These are phyloP conservation scores for Lolium rigidum DNA, from an alignment of 176 grass and related monocot genomes.

Conservation along the genomic window DNA sequence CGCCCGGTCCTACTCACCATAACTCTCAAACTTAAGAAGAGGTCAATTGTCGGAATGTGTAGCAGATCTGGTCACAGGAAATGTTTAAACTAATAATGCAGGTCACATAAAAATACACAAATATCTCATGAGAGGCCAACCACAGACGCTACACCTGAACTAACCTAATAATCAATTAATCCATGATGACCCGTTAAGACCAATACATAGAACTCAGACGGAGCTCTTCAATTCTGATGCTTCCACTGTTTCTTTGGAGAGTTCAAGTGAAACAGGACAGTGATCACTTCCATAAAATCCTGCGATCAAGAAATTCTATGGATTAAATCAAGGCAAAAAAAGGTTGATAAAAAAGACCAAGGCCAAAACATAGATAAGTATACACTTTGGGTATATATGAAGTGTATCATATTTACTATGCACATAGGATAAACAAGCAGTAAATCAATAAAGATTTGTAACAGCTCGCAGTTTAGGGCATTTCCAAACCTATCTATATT, in stretches of 20 bases:
- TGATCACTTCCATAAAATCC: conserved; percentile 66
- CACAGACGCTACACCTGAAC: not conserved
- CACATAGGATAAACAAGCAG: not conserved
- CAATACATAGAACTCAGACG: conserved; percentile 13
- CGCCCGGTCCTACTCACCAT: not conserved
- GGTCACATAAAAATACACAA: not conserved
- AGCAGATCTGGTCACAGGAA: not conserved
- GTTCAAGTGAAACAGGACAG: conserved; percentile 53
- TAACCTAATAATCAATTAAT: conserved; percentile 17
- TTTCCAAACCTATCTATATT: not conserved
- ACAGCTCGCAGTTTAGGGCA: not conserved
- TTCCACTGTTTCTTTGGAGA: conserved; percentile 34
- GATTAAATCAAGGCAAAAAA: conserved; percentile 1
- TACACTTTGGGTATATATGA: not conserved
- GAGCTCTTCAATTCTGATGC: conserved; percentile 24
- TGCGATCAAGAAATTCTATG: conserved; percentile 22
- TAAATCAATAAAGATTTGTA: not conserved
- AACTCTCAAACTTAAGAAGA: too few species aligned
- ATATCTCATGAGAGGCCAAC: conserved; percentile 10
- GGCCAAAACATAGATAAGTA: not conserved
- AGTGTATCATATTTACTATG: conserved; percentile 1
- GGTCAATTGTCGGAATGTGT: too few species aligned
- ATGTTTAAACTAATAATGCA: conserved; percentile 18
- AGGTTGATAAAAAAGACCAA: not conserved
- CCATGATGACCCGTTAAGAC: not conserved